Evolutionary conservation across 371 early-diverging fungal species (phyloP), one percentile per base, ranked within the genome.

Genomic region (Haplosporangium sp.): DNA sequence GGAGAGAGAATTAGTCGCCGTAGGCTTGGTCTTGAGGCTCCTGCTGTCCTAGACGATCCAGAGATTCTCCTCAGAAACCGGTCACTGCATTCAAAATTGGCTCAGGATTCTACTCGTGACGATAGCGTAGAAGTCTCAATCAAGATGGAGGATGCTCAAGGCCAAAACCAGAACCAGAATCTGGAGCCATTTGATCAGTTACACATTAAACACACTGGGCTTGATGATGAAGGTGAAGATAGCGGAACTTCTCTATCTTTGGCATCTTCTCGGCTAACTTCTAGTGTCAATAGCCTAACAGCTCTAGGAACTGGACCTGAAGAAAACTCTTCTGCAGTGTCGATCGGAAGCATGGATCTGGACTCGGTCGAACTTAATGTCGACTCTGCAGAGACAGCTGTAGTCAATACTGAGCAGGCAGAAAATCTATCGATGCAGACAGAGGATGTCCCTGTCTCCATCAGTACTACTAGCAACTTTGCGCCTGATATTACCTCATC

Each of bases 1-100:
- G 81, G 81, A n/a, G 81, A 74, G 52, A 67, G 81, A 11, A 68
- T 69, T 7, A 74, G 75, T 19, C 81, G 81, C 13, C 81, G 81
- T 35, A 58, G 65, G 37, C 57, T 74, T 7, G 81, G 81, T 3
- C 75, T 81, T 20, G 81, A 81, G 40, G 75, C 81, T 6, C 59
- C 63, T 2, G 72, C 81, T 45, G 81, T 81, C 0, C 60, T 72
- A 20, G 81, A 81, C 20, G 58, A 81, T 38, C 81, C 81, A 17
- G 81, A 81, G 62, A 47, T 71, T 11, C 65, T 56, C 10, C 71
- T 81, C 37, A 63, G 81, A n/a, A 71, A 71, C 59, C 74, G 81
- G 0, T 13, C 74, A 1, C 20, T 40, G 0, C 48, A 64, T 3
- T n/a, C 55, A 2, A 65, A 42, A 11, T 17, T 59, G 57, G 61